Conservation (phyloP, 768 basidiomycete species). For the Clavulina sp. region DNA sequence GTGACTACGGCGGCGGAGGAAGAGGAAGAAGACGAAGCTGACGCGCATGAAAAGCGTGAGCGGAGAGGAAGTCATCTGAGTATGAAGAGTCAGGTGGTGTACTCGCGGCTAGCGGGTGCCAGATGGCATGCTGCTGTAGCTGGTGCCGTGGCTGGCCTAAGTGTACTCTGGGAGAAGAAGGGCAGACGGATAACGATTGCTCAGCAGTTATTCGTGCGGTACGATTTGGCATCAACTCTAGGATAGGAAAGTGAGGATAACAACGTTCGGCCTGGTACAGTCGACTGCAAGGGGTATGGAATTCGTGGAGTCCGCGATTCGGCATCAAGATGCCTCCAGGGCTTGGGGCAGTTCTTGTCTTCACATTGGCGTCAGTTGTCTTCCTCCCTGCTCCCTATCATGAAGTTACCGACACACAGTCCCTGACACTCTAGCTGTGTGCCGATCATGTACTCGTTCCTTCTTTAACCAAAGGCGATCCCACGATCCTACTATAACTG, state of each 20-base stretch:
- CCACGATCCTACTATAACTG: constrained; percentile 59
- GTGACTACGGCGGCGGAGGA: no score
- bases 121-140: constrained; percentile 70
- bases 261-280: constrained; percentile 28
- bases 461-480: constrained; percentile 68
- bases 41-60: neutral
- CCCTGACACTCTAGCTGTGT: constrained; percentile 34
- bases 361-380: constrained; percentile 42
- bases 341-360: constrained; percentile 70
- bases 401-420: neutral
- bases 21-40: neutral
- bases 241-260: no score
- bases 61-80: neutral
- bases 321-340: constrained; percentile 67
- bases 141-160: constrained; percentile 50
- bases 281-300: constrained; percentile 81
- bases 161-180: constrained; percentile 61
- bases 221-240: constrained; percentile 14
- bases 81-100: neutral
- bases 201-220: constrained; percentile 84
- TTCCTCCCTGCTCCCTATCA: neutral
- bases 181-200: constrained; percentile 49
- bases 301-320: constrained; percentile 49
- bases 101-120: neutral
- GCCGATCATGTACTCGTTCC: constrained; percentile 70